Evolutionary conservation across 2,329 filamentous ascomycete species (phyloP).

Genomic region (Westerdykella ornata): DNA sequence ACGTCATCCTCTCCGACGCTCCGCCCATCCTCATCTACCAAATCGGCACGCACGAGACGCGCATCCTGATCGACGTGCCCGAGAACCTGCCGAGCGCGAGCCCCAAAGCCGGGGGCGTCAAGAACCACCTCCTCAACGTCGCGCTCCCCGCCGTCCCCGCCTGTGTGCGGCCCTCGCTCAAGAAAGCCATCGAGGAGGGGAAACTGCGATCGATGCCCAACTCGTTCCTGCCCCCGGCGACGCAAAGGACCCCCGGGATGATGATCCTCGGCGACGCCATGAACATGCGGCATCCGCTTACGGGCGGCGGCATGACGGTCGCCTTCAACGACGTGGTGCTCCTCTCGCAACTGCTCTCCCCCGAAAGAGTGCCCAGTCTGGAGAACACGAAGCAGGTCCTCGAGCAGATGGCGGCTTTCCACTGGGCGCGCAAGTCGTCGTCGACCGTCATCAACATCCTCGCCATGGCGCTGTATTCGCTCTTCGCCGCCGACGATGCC

Average conservation of each 20-base stretch:
- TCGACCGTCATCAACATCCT: conserved; percentile 93
- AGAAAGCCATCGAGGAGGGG: conserved; percentile 66
- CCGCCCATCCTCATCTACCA: conserved; percentile 88
- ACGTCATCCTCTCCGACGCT: conserved; percentile 75
- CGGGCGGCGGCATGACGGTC: conserved; percentile 96
- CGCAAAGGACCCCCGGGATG: conserved; percentile 63
- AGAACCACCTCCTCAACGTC: conserved; percentile 71
- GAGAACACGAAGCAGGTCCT: conserved; percentile 60
- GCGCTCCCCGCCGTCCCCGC: conserved; percentile 73
- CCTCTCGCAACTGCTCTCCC: conserved; percentile 66
- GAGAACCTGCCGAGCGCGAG: conserved; percentile 67
- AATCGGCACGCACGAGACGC: conserved; percentile 90
- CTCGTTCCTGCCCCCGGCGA: conserved; percentile 78
- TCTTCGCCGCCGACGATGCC: conserved; percentile 72
- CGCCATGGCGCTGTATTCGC: conserved; percentile 84
- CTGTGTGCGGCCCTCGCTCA: conserved; percentile 65
- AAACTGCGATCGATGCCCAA: conserved; percentile 91
- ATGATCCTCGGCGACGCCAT: conserved; percentile 87
- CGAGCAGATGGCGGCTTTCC: conserved; percentile 65
- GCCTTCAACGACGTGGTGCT: conserved; percentile 87
- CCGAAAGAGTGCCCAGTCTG: conserved; percentile 61
- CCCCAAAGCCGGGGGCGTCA: conserved; percentile 70
- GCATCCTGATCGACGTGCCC: conserved; percentile 82
- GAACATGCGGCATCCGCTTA: conserved; percentile 99
- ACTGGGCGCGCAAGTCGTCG: conserved; percentile 78